These are phyloP conservation scores for Stephania cephalantha DNA, from an alignment of 164 flowering plant genomes.

Conservation along the genomic window DNA sequence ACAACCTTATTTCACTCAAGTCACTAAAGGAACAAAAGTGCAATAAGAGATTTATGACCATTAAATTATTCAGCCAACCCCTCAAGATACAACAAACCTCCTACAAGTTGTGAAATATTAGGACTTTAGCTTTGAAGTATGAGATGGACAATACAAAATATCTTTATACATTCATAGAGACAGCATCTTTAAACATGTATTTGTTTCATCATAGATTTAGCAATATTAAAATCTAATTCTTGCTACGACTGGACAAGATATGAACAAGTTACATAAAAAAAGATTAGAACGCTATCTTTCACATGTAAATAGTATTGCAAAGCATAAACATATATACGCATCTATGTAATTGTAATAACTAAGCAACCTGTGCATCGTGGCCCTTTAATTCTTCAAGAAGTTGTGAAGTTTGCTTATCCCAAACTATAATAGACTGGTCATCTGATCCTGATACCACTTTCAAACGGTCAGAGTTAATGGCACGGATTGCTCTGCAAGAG, in stretches of 20 bases:
- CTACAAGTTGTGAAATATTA: neutral
- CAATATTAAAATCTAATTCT: neutral
- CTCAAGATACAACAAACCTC: too few relatives aligned
- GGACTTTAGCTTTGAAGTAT: neutral
- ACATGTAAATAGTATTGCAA: neutral
- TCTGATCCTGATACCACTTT: constrained; percentile 96
- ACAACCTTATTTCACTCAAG: too few relatives aligned
- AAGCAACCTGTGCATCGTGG: constrained; percentile 77
- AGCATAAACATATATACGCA: neutral
- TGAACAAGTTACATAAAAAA: neutral
- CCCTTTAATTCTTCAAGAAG: constrained; percentile 93
- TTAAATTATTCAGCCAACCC: too few relatives aligned
- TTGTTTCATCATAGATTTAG: neutral
- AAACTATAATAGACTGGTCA: constrained; percentile 83
- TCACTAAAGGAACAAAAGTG: too few relatives aligned
- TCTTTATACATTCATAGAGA: neutral
- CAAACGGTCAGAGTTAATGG: constrained; percentile 88
- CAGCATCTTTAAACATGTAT: neutral
- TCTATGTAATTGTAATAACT: neutral
- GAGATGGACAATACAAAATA: neutral
- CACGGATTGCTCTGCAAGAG: constrained; percentile 67
- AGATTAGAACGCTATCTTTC: neutral
- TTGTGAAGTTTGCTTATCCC: constrained; percentile 96
- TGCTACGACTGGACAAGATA: neutral
- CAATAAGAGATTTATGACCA: too few relatives aligned